Evolutionary conservation across 2,329 filamentous ascomycete species (phyloP).

Genomic region (Harringtonia lauricola): DNA sequence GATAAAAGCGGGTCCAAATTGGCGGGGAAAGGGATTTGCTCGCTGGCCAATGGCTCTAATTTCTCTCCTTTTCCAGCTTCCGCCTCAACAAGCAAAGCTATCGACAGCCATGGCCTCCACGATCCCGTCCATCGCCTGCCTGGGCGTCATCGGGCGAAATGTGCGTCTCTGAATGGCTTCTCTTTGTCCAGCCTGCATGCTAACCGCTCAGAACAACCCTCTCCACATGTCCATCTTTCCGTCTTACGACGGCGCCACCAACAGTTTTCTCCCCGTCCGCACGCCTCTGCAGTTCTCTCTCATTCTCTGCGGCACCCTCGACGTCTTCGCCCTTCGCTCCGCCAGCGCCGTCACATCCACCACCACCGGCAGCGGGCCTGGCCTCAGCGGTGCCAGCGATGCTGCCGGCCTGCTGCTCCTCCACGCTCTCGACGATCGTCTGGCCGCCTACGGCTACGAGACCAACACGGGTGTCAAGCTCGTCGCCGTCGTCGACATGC

Average conservation of each 20-base stretch:
- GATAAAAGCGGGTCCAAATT: too few relatives aligned
- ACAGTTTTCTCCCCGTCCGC: constrained; percentile 45
- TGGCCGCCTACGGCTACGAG: constrained; percentile 91
- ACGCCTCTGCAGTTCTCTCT: constrained; percentile 85
- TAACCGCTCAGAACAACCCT: constrained; percentile 70
- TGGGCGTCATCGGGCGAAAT: constrained; percentile 88
- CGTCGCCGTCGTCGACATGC: constrained; percentile 83
- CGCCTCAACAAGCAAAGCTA: background rate
- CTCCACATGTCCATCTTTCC: constrained; percentile 89
- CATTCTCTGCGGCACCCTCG: constrained; percentile 79
- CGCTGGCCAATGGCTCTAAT: background rate
- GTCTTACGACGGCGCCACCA: constrained; percentile 48
- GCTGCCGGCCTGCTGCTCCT: constrained; percentile 57
- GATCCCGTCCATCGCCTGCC: constrained; percentile 77
- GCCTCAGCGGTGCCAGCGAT: constrained; percentile 56
- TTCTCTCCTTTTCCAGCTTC: background rate
- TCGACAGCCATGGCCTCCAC: constrained; percentile 40
- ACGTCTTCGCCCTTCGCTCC: constrained; percentile 82
- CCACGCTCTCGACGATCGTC: constrained; percentile 84
- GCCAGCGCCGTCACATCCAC: constrained; percentile 24
- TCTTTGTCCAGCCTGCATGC: too few relatives aligned
- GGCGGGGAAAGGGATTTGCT: background rate
- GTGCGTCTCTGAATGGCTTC: constrained; percentile 35
- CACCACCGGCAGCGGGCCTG: constrained; percentile 19
- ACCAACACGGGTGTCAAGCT: constrained; percentile 93